Conservation (phyloP, 306 rosid genomes). For the Gastrolobium villosum region DNA sequence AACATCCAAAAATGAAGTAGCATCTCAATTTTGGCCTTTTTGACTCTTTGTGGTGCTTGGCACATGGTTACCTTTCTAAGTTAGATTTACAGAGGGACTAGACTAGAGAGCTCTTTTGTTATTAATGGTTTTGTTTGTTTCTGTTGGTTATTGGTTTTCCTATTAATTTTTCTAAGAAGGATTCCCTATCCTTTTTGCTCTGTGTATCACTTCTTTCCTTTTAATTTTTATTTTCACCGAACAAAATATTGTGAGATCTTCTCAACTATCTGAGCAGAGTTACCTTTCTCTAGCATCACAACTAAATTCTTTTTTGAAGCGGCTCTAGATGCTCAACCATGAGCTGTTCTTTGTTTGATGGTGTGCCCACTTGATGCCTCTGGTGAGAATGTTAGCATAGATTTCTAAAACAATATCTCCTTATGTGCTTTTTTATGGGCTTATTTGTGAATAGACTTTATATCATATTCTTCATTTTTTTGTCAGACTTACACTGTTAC, state of each 20-base stretch:
- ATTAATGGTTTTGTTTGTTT: neutral
- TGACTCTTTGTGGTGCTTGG: neutral
- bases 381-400: neutral
- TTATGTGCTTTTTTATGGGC: neutral
- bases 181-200: neutral
- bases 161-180: neutral
- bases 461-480: neutral
- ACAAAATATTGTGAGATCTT: constrained; percentile 1
- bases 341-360: neutral
- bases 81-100: neutral
- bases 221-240: neutral
- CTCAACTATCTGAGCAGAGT: neutral
- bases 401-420: no score
- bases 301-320: neutral
- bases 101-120: neutral
- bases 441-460: neutral
- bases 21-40: neutral
- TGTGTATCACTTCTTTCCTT: neutral
- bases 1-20: neutral
- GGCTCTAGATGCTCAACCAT: neutral
- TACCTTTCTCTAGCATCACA: neutral
- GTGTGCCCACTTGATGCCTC: neutral
- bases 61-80: neutral
- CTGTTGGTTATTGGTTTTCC: neutral
- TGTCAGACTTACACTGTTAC: neutral